Conservation (phyloP, 1,284 basidiomycete genomes). For the Polyporus tsugae region DNA sequence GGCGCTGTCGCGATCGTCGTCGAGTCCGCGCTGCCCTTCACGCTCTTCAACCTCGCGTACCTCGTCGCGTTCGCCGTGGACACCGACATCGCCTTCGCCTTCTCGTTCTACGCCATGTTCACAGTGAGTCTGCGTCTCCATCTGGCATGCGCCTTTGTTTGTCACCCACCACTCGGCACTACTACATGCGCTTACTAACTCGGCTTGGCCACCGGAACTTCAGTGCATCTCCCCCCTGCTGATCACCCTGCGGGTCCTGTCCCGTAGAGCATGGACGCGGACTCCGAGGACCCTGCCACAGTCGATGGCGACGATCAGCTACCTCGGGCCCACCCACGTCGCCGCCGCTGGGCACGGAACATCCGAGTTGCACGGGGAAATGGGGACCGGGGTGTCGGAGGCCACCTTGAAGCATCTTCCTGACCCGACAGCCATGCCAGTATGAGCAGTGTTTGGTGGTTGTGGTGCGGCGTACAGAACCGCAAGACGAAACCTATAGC, state of each 20-base stretch:
- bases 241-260: slow-evolving; percentile 43
- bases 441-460: too few species aligned
- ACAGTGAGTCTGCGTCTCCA: slow-evolving; percentile 23
- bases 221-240: slow-evolving; percentile 44
- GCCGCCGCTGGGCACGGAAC: neutral
- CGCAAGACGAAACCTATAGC: too few species aligned
- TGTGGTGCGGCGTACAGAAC: too few species aligned
- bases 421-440: too few species aligned
- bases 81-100: slow-evolving; percentile 28
- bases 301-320: neutral
- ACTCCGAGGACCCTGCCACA: neutral
- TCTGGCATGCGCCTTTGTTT: neutral
- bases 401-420: neutral
- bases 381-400: neutral
- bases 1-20: slow-evolving; percentile 28
- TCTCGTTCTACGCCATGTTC: slow-evolving; percentile 35
- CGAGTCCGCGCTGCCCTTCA: slow-evolving; percentile 26
- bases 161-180: too few species aligned
- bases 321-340: neutral
- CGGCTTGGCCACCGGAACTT: too few species aligned
- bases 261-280: slow-evolving; percentile 41
- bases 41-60: slow-evolving; percentile 26
- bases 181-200: too few species aligned
- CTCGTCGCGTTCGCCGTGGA: slow-evolving; percentile 28
- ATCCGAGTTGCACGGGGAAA: neutral